Evolutionary conservation across 805 yeast genomes (phyloP).

Genomic region (Candida awuae): DNA sequence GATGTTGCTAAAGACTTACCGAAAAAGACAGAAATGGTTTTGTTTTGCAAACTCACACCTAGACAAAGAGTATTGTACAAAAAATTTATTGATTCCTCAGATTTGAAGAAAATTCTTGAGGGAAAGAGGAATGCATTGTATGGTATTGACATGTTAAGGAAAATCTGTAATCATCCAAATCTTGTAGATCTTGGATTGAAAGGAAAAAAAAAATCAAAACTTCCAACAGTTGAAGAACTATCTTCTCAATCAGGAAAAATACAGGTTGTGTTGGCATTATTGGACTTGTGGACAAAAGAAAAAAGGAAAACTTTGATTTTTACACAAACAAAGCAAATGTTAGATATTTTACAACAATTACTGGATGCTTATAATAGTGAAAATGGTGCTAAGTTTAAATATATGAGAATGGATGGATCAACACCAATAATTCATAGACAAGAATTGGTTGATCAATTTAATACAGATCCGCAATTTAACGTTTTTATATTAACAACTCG

Average conservation of each 20-base stretch:
- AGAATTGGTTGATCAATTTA: slow-evolving; percentile 70
- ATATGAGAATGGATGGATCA: slow-evolving; percentile 88
- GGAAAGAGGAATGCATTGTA: slow-evolving; percentile 76
- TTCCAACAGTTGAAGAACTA: slow-evolving; percentile 31
- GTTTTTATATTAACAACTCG: slow-evolving; percentile 84
- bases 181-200: slow-evolving; percentile 42
- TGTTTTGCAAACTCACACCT: slow-evolving; percentile 79
- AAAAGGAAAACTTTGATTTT: slow-evolving; percentile 78
- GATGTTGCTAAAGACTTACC: slow-evolving; percentile 96
- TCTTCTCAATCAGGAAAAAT: slow-evolving; percentile 66
- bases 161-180: slow-evolving; percentile 96
- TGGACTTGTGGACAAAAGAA: slow-evolving; percentile 69
- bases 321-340: slow-evolving; percentile 91
- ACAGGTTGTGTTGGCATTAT: slow-evolving; percentile 73
- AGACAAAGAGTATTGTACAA: slow-evolving; percentile 68
- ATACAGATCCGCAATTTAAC: slow-evolving; percentile 45
- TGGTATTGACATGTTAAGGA: slow-evolving; percentile 86
- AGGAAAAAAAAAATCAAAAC: slow-evolving; percentile 17
- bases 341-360: slow-evolving; percentile 73
- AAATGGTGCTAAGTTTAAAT: slow-evolving; percentile 30
- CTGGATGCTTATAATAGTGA: slow-evolving; percentile 34
- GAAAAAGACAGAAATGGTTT: slow-evolving; percentile 85
- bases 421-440: slow-evolving; percentile 78
- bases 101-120: slow-evolving; percentile 56
- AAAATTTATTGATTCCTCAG: slow-evolving; percentile 68